Percentiles rank a stretch among this genome's conserved stretches.
Evolutionary conservation across 306 rosid genomes (phyloP).

Genomic region (Cicer yamashitae): DNA sequence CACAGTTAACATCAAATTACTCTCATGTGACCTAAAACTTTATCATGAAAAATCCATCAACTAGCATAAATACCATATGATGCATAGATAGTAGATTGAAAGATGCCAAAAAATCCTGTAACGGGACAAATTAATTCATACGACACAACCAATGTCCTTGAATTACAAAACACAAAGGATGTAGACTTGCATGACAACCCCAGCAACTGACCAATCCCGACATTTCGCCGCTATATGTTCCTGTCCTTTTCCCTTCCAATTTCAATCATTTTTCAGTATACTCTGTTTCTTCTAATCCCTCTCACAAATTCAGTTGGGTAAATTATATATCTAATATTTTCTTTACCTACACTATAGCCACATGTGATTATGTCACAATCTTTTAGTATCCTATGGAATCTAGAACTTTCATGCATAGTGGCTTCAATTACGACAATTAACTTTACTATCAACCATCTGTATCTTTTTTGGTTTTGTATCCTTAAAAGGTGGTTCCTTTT

Average conservation of each 20-base stretch:
- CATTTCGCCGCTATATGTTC: conserved; percentile 48
- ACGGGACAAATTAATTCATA: conserved; percentile 37
- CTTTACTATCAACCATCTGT: no score
- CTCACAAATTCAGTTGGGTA: background rate
- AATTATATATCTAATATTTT: background rate
- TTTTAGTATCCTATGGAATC: no score
- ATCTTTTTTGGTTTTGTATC: no score
- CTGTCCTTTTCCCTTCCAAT: conserved; percentile 45
- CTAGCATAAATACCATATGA: background rate
- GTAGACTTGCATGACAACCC: conserved; percentile 39
- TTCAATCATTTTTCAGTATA: conserved; percentile 10
- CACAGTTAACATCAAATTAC: conserved; percentile 6
- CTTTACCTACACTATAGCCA: background rate
- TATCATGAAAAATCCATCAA: conserved; percentile 1
- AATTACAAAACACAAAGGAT: conserved; percentile 38
- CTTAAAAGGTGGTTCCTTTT: no score
- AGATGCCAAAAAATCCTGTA: conserved; percentile 44
- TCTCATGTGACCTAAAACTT: background rate
- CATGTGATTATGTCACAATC: no score
- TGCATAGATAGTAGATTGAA: background rate
- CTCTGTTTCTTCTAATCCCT: background rate
- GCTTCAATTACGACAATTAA: background rate
- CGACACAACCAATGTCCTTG: conserved; percentile 36
- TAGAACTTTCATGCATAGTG: background rate
- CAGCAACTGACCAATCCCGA: conserved; percentile 29